Base-by-base conservation (phyloP, 2,329 filamentous ascomycete genomes). In the Teratosphaeria pseudoeucalypti region DNA sequence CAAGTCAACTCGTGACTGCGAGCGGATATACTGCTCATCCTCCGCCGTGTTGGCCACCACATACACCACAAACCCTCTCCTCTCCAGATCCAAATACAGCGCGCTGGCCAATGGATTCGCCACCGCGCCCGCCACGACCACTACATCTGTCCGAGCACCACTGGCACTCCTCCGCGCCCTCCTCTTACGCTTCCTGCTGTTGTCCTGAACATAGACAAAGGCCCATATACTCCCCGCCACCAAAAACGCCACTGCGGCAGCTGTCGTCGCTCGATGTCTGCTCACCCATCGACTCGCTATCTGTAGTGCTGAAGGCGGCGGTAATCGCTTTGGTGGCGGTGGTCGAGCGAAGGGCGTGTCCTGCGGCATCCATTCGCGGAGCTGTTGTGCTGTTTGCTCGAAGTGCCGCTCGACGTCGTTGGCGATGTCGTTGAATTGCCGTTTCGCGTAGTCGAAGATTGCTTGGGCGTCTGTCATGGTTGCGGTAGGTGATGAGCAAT, bases 11-110 rank as follows among this genome's bases (percentile, higher is more conserved):
- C 90, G 82, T n/a, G 85, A 82, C 72, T 95, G 83, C 61, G 84
- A 82, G 61, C 89, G 84, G 14, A 97, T 85, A 63, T 88, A 77
- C 39, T 86, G 80, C 72, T 97, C 91, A 66, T 97, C 92, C 67
- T 96, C 89, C 61, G 85, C 77, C n/a, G 85, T 90, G 64, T 85
- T 87, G 68, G 91, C 92, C 0, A 95, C 89, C 61, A 99, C 81
- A 73, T 91, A 99, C 59, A 97, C 90, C 62, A 97, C 89, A 73
- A 95, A 97, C 4, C 94, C 94, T 64, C 91, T 85, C 61, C 91
- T 82, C 76, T 97, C 94, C 65, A 99, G 79, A 70, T 99, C 94
- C 55, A 92, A 76, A 2, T 90, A 85, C 58, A 97, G 79, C 11
- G 90, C 90, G 68, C 86, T 87, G 6, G 90, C 92, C 69, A 96